Conservation (phyloP, 1,284 basidiomycete species). For the Pseudozyma tsukubaensis region DNA sequence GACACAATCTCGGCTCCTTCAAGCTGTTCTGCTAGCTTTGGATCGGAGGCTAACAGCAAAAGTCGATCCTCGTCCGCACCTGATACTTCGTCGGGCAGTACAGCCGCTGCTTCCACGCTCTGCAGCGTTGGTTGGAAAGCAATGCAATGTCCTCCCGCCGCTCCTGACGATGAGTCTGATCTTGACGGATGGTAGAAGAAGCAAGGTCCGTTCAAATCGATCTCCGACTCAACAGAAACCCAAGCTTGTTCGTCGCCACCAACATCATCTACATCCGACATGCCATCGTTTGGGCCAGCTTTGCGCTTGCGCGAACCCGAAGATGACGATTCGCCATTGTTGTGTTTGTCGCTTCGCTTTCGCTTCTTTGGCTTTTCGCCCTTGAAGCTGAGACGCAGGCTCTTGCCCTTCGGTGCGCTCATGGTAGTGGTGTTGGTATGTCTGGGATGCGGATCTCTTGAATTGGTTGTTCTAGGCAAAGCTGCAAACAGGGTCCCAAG, state of each 20-base stretch:
- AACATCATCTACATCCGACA: conserved; percentile 53
- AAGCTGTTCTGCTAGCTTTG: conserved; percentile 34
- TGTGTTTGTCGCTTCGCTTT: conserved; percentile 24
- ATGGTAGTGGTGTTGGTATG: conserved; percentile 3
- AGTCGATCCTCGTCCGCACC: conserved; percentile 19
- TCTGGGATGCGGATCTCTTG: not conserved
- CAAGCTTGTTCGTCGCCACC: conserved; percentile 59
- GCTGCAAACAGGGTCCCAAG: too few relatives aligned
- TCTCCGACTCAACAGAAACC: conserved; percentile 40
- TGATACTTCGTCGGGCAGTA: conserved; percentile 6
- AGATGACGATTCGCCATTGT: conserved; percentile 13
- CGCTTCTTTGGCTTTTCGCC: conserved; percentile 50
- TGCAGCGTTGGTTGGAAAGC: conserved; percentile 44
- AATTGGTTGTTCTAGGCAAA: not conserved
- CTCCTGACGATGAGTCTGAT: not conserved
- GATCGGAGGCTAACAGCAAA: conserved; percentile 23
- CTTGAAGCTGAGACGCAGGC: conserved; percentile 48
- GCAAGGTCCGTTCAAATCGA: conserved; percentile 47
- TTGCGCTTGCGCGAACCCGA: conserved; percentile 26
- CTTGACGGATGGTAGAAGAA: conserved; percentile 31
- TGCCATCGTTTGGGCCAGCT: conserved; percentile 10
- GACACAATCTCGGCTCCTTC: conserved; percentile 41
- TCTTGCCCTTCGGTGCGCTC: conserved; percentile 29
- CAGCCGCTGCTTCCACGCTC: conserved; percentile 27
- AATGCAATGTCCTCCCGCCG: conserved; percentile 14